Percentiles rank a stretch among this genome's conserved stretches.
Evolutionary conservation across 805 yeast genomes (phyloP).

Genomic region (Suhomyces pyralidae): DNA sequence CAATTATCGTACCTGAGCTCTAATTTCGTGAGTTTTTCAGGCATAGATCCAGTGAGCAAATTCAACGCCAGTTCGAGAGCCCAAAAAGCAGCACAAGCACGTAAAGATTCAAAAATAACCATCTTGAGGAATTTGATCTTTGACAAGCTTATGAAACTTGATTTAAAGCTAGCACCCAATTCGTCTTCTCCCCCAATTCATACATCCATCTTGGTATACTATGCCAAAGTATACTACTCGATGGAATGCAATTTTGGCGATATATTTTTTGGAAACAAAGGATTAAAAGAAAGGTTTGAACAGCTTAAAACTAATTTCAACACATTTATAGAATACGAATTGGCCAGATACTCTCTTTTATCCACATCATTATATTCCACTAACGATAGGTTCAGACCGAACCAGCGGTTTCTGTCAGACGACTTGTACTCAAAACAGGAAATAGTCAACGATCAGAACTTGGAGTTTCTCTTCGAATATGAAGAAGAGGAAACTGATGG

Average conservation of each 20-base stretch:
- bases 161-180: slow-evolving; percentile 20
- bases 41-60: slow-evolving; percentile 13
- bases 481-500: slow-evolving; percentile 2
- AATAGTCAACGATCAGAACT: slow-evolving; percentile 9
- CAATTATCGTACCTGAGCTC: slow-evolving; percentile 31
- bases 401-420: slow-evolving; percentile 12
- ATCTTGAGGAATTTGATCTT: slow-evolving; percentile 29
- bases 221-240: slow-evolving; percentile 34
- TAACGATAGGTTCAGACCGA: slow-evolving; percentile 11
- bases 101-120: slow-evolving; percentile 18
- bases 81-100: slow-evolving; percentile 16
- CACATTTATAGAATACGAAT: slow-evolving; percentile 21
- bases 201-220: slow-evolving; percentile 27
- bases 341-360: slow-evolving; percentile 21
- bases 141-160: slow-evolving; percentile 28
- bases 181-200: slow-evolving; percentile 15
- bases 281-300: slow-evolving; percentile 13
- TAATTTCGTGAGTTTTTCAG: slow-evolving; percentile 25
- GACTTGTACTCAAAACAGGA: slow-evolving; percentile 9
- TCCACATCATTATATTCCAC: slow-evolving; percentile 13
- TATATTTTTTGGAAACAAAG: slow-evolving; percentile 11
- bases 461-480: slow-evolving; percentile 16
- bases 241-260: slow-evolving; percentile 23
- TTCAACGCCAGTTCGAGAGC: slow-evolving; percentile 19
- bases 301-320: slow-evolving; percentile 23